These are phyloP conservation scores for Cinnamomum chago DNA, from an alignment of 164 flowering plant genomes.

Conservation along the genomic window DNA sequence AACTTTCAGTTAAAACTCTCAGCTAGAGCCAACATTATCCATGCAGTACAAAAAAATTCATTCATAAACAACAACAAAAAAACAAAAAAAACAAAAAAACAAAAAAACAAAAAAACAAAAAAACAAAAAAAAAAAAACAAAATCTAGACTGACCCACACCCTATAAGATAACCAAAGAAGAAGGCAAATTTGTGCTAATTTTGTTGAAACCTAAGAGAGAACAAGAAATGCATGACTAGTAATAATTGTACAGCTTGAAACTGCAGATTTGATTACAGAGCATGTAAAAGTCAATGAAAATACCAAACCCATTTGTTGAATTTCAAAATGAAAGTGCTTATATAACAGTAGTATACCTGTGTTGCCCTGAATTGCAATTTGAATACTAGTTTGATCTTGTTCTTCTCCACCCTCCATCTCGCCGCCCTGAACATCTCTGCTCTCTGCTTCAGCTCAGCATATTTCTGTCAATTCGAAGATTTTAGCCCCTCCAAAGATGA, in stretches of 20 bases:
- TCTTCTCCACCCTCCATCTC: slow-evolving; percentile 88
- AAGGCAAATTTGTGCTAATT: background rate
- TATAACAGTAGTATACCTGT: slow-evolving; percentile 43
- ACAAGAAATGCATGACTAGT: background rate
- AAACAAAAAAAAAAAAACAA: too few species aligned
- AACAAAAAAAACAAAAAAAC: too few species aligned
- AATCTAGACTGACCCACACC: background rate
- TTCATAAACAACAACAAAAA: background rate
- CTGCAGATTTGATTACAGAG: background rate
- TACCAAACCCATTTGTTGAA: background rate
- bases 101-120: too few species aligned
- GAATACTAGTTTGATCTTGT: slow-evolving; percentile 69
- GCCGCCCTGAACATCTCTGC: slow-evolving; percentile 70
- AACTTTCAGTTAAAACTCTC: background rate
- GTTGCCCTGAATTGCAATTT: slow-evolving; percentile 81
- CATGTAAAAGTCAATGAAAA: background rate
- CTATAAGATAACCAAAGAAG: background rate
- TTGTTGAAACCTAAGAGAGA: background rate
- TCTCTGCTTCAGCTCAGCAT: slow-evolving; percentile 19
- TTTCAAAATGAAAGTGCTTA: background rate
- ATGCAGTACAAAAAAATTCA: too few species aligned
- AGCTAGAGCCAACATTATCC: background rate
- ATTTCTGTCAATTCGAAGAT: background rate
- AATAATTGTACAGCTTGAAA: too few species aligned
- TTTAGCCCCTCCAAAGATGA: background rate